phyloP scores from a whole-genome alignment of 768 basidiomycete species.

The Crepidotus variabilis region DNA sequence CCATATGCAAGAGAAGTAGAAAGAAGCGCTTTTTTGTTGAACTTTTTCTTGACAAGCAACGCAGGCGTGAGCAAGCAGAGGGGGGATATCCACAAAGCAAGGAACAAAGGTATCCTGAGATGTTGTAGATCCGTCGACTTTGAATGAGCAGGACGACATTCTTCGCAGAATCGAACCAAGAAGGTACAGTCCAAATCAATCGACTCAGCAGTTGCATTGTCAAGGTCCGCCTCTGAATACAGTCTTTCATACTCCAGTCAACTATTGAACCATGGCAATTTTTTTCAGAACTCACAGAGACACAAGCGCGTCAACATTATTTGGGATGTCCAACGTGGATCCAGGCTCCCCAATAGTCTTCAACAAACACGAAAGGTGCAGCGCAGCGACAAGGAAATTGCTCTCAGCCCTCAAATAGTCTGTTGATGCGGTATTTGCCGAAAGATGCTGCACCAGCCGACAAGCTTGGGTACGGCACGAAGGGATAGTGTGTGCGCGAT shows the following conservation, averaged over 20 bases:
- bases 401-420: background rate
- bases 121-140: background rate
- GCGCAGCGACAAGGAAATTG: background rate
- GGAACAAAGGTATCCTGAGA: background rate
- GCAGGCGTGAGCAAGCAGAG: background rate
- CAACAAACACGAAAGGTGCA: background rate
- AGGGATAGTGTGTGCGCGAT: background rate
- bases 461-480: background rate
- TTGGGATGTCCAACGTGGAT: background rate
- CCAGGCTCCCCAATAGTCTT: background rate
- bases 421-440: background rate
- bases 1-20: background rate
- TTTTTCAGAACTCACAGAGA: background rate
- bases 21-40: background rate
- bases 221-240: too few relatives aligned
- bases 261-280: too few relatives aligned
- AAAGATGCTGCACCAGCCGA: background rate
- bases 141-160: background rate
- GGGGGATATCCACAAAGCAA: background rate
- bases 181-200: too few relatives aligned
- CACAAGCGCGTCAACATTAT: background rate
- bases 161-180: background rate
- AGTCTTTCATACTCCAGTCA: too few relatives aligned
- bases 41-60: background rate
- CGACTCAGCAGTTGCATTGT: too few relatives aligned